Percentiles rank a stretch among this genome's conserved stretches.
Evolutionary conservation across 2,329 filamentous ascomycete genomes (phyloP).

Genomic region (Emericellopsis cladophorae): DNA sequence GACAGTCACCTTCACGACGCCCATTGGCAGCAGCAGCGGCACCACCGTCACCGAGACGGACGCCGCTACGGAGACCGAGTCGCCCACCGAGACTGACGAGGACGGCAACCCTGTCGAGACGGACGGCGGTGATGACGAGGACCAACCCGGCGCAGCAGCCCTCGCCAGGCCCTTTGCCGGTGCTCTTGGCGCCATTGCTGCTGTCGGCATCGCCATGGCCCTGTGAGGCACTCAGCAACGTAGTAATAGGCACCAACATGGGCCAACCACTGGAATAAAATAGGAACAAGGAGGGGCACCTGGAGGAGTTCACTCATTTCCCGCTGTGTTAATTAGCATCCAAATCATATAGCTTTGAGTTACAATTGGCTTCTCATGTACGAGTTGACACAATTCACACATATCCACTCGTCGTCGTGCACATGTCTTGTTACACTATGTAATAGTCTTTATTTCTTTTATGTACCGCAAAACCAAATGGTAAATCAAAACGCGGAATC

Average conservation of each 20-base stretch:
- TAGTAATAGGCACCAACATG: too few relatives aligned
- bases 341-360: neutral
- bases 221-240: neutral
- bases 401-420: too few relatives aligned
- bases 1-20: too few relatives aligned
- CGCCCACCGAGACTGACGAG: neutral
- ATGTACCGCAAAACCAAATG: too few relatives aligned
- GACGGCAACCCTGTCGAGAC: neutral
- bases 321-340: neutral
- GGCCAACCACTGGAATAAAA: neutral
- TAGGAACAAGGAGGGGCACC: neutral
- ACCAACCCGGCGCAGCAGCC: neutral
- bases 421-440: too few relatives aligned
- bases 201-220: constrained; percentile 1
- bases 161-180: neutral
- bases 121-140: neutral
- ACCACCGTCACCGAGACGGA: neutral
- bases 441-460: too few relatives aligned
- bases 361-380: too few relatives aligned
- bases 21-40: too few relatives aligned
- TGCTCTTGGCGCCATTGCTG: neutral
- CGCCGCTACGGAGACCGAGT: neutral
- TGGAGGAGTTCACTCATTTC: neutral
- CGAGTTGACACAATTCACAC: too few relatives aligned
- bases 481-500: too few relatives aligned